phyloP scores from a whole-genome alignment of 495 filamentous ascomycete genomes.

The Penicillium manginii region DNA sequence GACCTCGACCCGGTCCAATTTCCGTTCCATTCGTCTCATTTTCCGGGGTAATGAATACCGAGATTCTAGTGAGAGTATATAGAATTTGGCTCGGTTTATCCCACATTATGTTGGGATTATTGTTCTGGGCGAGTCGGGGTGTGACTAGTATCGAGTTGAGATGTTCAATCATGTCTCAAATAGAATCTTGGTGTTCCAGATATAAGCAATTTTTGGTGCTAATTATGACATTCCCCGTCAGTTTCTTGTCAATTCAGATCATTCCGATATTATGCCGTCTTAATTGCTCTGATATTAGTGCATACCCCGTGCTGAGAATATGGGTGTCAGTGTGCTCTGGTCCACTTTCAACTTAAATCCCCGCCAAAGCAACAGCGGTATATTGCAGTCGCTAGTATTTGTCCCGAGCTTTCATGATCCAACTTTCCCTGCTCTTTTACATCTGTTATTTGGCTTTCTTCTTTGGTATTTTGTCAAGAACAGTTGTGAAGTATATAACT shows the following conservation, averaged over 20 bases:
- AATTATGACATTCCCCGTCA: too few species aligned
- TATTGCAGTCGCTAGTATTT: neutral
- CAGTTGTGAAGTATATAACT: too few species aligned
- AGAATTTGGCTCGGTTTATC: neutral
- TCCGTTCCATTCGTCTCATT: neutral
- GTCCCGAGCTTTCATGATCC: neutral
- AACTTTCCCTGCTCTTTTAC: neutral
- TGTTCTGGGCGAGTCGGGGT: too few species aligned
- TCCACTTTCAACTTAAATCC: slow-evolving; percentile 1
- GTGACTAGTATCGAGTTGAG: too few species aligned
- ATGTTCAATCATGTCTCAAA: too few species aligned
- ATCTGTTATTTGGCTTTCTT: neutral
- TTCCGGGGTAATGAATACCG: slow-evolving; percentile 12
- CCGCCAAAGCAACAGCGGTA: neutral
- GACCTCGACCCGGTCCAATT: neutral
- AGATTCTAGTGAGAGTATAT: neutral
- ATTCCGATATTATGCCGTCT: too few species aligned
- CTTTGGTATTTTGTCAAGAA: neutral
- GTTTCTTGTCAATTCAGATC: too few species aligned
- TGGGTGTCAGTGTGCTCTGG: neutral
- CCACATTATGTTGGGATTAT: neutral
- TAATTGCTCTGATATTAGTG: too few species aligned
- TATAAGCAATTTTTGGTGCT: too few species aligned
- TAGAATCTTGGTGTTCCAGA: too few species aligned
- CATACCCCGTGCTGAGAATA: too few species aligned